Evolutionary conservation across 2,329 filamentous ascomycete genomes (phyloP), one percentile per base, ranked within the genome.

Genomic region (Claviceps monticola): DNA sequence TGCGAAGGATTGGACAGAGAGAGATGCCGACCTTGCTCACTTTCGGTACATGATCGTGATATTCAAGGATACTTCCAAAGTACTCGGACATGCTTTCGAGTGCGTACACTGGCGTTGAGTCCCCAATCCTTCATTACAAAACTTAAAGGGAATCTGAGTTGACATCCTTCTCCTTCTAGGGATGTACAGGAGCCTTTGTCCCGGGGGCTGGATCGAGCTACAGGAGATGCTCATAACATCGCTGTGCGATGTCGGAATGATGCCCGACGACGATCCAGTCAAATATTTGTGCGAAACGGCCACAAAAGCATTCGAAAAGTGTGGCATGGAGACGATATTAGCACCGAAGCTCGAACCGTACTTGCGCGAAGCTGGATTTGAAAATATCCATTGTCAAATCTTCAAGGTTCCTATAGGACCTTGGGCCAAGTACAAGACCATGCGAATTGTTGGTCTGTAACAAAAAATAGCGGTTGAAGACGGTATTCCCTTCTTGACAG

Each of bases 151-250:
- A 42, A 34, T 13, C 34, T 50, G 21, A 50, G 41, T 6, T 44
- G 43, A 37, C 34, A 13, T 17, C 42, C 17, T n/a, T n/a, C 44
- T 42, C n/a, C 7, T n/a, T 7, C 43, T 26, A 7, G 2, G 7
- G 7, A 29, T 29, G 26, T 13, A n/a, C 26, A 55, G 51, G 43
- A 55, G 53, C 51, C 57, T 71, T 1, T 61, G 62, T 29, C 71
- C 72, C 1, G 71, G 72, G 41, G 71, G 71, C 46, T 71, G 69
- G 64, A 59, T 74, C 26, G 71, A 74, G 57, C 60, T 71, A n/a
- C 64, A 69, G 37, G 70, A 72, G 41, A 58, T 68, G 37, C 62
- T 66, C 48, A 60, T 59, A 43, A 57, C 54, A 19, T 58, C 68
- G 14, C 59, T 60, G 21, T 68, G 64, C 54, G 67, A 70, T 55